Conservation (phyloP, 768 basidiomycete species). For the Leccinum aurantiacum region DNA sequence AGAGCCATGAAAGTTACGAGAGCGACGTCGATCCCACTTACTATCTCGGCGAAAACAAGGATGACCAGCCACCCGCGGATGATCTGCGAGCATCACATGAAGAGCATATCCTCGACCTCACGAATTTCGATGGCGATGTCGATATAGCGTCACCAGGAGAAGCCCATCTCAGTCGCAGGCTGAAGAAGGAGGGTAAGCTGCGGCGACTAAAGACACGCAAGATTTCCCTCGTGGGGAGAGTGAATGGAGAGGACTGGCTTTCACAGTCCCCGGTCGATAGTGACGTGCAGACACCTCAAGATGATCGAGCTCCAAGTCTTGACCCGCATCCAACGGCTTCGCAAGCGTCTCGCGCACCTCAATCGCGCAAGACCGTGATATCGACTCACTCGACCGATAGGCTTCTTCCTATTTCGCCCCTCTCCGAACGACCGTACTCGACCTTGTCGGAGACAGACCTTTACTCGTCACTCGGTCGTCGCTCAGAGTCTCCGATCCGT, state of each 20-base stretch:
- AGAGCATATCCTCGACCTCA: slow-evolving; percentile 59
- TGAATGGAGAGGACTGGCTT: no score
- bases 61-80: slow-evolving; percentile 27
- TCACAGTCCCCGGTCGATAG: no score
- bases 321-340: background rate
- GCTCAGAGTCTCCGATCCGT: slow-evolving; percentile 7
- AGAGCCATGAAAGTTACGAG: no score
- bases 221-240: no score
- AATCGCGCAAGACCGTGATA: background rate
- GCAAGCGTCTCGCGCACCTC: background rate
- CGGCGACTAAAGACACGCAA: slow-evolving; percentile 36
- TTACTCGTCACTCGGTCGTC: slow-evolving; percentile 11
- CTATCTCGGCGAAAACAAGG: slow-evolving; percentile 38
- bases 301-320: background rate
- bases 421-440: slow-evolving; percentile 16
- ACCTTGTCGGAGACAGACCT: slow-evolving; percentile 1
- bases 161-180: slow-evolving; percentile 44
- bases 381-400: slow-evolving; percentile 23
- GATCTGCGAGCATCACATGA: slow-evolving; percentile 42
- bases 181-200: slow-evolving; percentile 62
- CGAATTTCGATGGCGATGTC: slow-evolving; percentile 78
- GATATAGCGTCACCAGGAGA: slow-evolving; percentile 60
- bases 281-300: background rate
- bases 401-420: slow-evolving; percentile 20
- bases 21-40: slow-evolving; percentile 44